Conservation (phyloP, 176 grass and related monocot genomes). For the Elymus sibiricus region DNA sequence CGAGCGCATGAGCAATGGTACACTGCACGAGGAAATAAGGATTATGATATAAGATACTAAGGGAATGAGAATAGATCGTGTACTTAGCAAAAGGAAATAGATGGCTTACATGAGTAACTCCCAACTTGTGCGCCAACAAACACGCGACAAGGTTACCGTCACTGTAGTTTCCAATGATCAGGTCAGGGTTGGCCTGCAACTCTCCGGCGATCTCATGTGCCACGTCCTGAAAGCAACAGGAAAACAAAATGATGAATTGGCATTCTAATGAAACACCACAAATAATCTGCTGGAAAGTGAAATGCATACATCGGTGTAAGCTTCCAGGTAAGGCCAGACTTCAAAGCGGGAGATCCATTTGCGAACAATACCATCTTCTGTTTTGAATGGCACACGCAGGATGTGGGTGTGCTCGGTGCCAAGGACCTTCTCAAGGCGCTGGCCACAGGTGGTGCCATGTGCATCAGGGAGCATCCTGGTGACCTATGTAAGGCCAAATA, state of each 20-base stretch:
- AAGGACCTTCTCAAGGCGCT: constrained; percentile 73
- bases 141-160: constrained; percentile 75
- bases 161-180: constrained; percentile 82
- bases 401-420: constrained; percentile 85
- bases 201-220: constrained; percentile 73
- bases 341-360: constrained; percentile 87
- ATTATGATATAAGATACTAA: neutral
- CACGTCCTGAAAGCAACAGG: constrained; percentile 50
- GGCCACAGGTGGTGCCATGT: constrained; percentile 67
- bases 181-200: constrained; percentile 63
- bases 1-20: constrained; percentile 78
- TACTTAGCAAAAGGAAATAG: neutral
- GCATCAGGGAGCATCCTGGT: constrained; percentile 72
- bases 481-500: constrained; percentile 33
- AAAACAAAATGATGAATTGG: neutral
- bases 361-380: constrained; percentile 59
- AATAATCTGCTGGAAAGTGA: neutral
- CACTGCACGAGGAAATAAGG: constrained; percentile 42
- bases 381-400: constrained; percentile 71
- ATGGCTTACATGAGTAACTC: constrained; percentile 57
- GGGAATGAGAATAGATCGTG: neutral
- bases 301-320: constrained; percentile 57
- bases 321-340: constrained; percentile 85
- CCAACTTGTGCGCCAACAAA: constrained; percentile 64
- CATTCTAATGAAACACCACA: neutral